A percentile compares a stretch with the other conserved stretches of the same genome.
These are phyloP conservation scores for Dictyophora rubrovolvata DNA, from an alignment of 768 basidiomycete species.

Conservation along the genomic window DNA sequence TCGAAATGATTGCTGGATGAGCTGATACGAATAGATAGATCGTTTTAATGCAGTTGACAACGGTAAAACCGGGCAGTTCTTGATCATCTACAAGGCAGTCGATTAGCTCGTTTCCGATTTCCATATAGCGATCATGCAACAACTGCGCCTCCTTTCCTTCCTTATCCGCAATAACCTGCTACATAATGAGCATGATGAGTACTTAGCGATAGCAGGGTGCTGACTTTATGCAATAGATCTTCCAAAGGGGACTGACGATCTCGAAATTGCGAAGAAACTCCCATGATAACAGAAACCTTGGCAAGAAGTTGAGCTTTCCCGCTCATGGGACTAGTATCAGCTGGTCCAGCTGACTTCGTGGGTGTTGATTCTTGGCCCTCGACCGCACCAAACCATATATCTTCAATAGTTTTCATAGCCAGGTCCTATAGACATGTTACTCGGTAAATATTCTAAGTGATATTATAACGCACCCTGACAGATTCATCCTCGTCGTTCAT, in stretches of 20 bases:
- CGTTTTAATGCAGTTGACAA: constrained; percentile 76
- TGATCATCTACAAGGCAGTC: constrained; percentile 84
- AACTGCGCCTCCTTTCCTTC: constrained; percentile 39
- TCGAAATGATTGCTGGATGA: constrained; percentile 76
- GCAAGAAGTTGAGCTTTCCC: constrained; percentile 47
- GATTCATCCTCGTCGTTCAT: constrained; percentile 91
- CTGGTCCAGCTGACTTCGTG: neutral
- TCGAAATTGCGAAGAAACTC: constrained; percentile 69
- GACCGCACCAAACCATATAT: constrained; percentile 68
- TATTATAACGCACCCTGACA: constrained; percentile 46
- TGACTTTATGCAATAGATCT: constrained; percentile 61
- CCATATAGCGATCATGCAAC: constrained; percentile 60
- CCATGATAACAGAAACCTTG: constrained; percentile 79
- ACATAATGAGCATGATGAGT: neutral
- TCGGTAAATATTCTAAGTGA: neutral
- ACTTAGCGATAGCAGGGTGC: neutral
- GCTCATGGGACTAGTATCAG: constrained; percentile 19
- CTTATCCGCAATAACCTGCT: constrained; percentile 59
- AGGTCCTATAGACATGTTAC: constrained; percentile 42
- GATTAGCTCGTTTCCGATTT: constrained; percentile 79
- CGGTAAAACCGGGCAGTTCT: constrained; percentile 66
- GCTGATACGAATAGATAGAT: constrained; percentile 76
- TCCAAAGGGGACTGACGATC: constrained; percentile 80
- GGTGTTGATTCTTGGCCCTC: neutral
- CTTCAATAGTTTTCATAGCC: constrained; percentile 81